Percentiles rank a stretch among this genome's conserved stretches.
These are phyloP conservation scores for Arabidopsis suecica DNA, from an alignment of 345 rosid species.

Conservation along the genomic window DNA sequence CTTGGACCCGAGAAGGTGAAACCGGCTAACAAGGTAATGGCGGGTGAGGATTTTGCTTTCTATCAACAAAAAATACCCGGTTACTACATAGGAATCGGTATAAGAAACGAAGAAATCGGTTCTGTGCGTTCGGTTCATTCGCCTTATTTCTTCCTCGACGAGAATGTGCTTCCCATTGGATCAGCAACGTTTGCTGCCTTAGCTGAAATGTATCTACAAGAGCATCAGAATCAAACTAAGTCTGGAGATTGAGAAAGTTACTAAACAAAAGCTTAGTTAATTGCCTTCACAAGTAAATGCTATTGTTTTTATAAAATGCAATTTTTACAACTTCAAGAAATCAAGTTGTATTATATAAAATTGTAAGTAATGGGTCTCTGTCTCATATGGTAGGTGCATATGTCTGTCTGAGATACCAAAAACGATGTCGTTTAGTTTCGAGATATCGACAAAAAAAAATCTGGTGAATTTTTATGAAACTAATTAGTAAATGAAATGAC, in stretches of 20 bases:
- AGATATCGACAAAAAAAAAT: neutral
- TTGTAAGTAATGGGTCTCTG: conserved; percentile 22
- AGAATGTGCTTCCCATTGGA: conserved; percentile 78
- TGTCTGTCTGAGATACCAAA: neutral
- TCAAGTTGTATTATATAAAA: neutral
- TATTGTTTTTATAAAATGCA: neutral
- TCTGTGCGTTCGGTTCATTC: conserved; percentile 72
- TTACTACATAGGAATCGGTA: conserved; percentile 68
- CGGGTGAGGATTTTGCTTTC: conserved; percentile 87
- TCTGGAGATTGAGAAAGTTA: conserved; percentile 13
- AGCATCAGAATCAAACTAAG: conserved; percentile 50
- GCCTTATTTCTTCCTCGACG: conserved; percentile 77
- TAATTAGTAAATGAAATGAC: neutral
- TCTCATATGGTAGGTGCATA: conserved; percentile 11
- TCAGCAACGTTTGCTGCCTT: conserved; percentile 75
- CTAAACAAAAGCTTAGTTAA: neutral
- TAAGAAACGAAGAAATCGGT: conserved; percentile 67
- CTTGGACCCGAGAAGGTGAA: conserved; percentile 65
- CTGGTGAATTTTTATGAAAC: neutral
- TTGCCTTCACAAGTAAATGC: neutral
- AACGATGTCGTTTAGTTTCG: neutral
- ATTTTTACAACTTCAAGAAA: neutral
- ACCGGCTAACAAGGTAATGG: conserved; percentile 59
- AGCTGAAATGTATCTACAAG: conserved; percentile 64
- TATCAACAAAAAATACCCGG: conserved; percentile 82